phyloP scores from a whole-genome alignment of 2,329 filamentous ascomycete species.

The Lachnellula cervina region DNA sequence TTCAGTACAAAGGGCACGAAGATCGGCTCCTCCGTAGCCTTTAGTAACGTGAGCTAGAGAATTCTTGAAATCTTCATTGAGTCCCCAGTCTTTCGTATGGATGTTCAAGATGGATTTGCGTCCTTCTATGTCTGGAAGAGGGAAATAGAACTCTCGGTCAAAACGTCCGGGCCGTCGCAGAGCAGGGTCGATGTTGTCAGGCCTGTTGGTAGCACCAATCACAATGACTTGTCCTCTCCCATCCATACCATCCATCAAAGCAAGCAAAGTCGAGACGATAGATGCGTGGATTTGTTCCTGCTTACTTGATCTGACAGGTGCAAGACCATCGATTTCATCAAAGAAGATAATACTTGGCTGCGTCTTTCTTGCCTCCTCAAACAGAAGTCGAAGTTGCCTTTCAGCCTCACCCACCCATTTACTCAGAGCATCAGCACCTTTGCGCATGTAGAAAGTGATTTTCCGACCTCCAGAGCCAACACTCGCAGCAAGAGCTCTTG shows the following conservation, averaged over 20 bases:
- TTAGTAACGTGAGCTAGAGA: slow-evolving; percentile 85
- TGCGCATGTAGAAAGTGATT: slow-evolving; percentile 99
- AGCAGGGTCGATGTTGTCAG: slow-evolving; percentile 95
- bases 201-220: slow-evolving; percentile 96
- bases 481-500: slow-evolving; percentile 85
- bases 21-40: slow-evolving; percentile 92
- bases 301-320: slow-evolving; percentile 93
- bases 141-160: slow-evolving; percentile 97
- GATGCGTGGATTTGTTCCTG: slow-evolving; percentile 98
- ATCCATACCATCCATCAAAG: slow-evolving; percentile 97
- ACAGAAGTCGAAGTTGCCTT: slow-evolving; percentile 85
- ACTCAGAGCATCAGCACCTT: slow-evolving; percentile 93
- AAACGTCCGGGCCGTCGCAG: slow-evolving; percentile 90
- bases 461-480: slow-evolving; percentile 86
- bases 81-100: slow-evolving; percentile 89
- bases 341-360: slow-evolving; percentile 99
- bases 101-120: slow-evolving; percentile 88
- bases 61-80: slow-evolving; percentile 73
- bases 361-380: slow-evolving; percentile 91
- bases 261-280: slow-evolving; percentile 90
- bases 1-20: slow-evolving; percentile 91
- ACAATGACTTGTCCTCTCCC: slow-evolving; percentile 97
- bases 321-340: slow-evolving; percentile 95
- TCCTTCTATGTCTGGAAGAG: slow-evolving; percentile 74
- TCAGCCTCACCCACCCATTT: slow-evolving; percentile 99